Base-by-base conservation (phyloP, 352 stramenopile genomes). In the Plasmopara halstedii region DNA sequence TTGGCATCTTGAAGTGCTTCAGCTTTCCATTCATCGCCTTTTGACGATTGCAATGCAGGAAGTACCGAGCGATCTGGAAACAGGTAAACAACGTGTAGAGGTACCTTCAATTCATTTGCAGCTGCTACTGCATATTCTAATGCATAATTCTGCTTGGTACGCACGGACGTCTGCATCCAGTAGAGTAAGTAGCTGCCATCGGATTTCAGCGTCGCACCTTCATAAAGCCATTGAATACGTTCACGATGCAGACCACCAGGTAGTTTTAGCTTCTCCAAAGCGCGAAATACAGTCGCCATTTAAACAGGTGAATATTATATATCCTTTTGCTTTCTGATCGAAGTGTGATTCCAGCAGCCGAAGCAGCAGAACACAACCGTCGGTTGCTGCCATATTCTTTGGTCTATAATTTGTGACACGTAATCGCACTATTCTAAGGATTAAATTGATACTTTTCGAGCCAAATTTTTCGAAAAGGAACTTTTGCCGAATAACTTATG, bases 111-210 rank as follows among this genome's bases (percentile, higher is more conserved):
- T 23, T 67, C 64, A 14, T 83, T 83, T 11, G 82, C 78, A 1
- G 70, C 73, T 1, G 74, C 68, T 25, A 93, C 67, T 1, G 82
- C 78, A 31, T 76, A 88, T 50, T 93, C 76, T 18, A 93, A 65
- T 36, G 79, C 58, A 56, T 88, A 90, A 49, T 93, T 93, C 63
- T 87, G 80, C 38, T 83, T 79, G 20, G 76, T 62, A 32, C 82
- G 82, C 56, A 91, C 73, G 2, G 77, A 83, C 34, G 78, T 89
- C 50, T 93, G 82, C 82, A 93, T 93, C 82, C 82, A 93, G 62
- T 93, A 93, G 48, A 93, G 61, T 34, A 93, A 46, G 31, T 84
- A 74, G 51, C 53, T 21, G 40, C 18, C 23, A 29, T 58, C 14
- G 15, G 45, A 5, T 13, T 40, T 50, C 0, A 42, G 21, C 35